Evolutionary conservation across 257 asterid species (phyloP).

Genomic region (Solanum neorickii): DNA sequence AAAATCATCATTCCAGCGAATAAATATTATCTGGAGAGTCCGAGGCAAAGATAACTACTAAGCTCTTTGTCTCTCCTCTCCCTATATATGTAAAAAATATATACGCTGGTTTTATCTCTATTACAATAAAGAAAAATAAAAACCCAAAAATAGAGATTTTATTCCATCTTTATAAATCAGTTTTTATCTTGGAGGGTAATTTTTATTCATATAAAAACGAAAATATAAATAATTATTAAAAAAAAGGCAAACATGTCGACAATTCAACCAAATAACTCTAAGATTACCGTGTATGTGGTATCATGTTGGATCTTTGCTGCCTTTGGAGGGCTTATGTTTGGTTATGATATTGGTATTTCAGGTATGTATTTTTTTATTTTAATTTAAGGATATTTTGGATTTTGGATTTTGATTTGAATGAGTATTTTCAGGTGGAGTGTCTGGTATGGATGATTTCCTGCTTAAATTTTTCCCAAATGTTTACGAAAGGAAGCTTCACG

Average conservation of each 20-base stretch:
- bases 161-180: not conserved
- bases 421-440: slow-evolving; percentile 48
- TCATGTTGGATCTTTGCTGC: slow-evolving; percentile 47
- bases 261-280: not conserved
- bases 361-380: not conserved
- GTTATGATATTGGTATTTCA: slow-evolving; percentile 45
- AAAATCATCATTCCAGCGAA: not conserved
- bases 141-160: not conserved
- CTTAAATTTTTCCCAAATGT: slow-evolving; percentile 46
- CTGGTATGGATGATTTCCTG: slow-evolving; percentile 81
- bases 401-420: not conserved
- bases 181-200: not conserved
- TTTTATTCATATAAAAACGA: not conserved
- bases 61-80: not conserved
- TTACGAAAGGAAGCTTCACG: slow-evolving; percentile 28
- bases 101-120: not conserved
- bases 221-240: too few relatives aligned
- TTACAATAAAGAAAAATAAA: not conserved
- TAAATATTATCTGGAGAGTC: not conserved
- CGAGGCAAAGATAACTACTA: not conserved
- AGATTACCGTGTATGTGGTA: slow-evolving; percentile 23
- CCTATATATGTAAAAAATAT: not conserved
- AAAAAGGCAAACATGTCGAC: not conserved
- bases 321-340: slow-evolving; percentile 43
- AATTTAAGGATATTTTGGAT: not conserved